Percentiles rank a stretch among this genome's conserved stretches.
These are phyloP conservation scores for Chaetomiaceae sp. DNA, from an alignment of 2,329 filamentous ascomycete species.

Conservation along the genomic window DNA sequence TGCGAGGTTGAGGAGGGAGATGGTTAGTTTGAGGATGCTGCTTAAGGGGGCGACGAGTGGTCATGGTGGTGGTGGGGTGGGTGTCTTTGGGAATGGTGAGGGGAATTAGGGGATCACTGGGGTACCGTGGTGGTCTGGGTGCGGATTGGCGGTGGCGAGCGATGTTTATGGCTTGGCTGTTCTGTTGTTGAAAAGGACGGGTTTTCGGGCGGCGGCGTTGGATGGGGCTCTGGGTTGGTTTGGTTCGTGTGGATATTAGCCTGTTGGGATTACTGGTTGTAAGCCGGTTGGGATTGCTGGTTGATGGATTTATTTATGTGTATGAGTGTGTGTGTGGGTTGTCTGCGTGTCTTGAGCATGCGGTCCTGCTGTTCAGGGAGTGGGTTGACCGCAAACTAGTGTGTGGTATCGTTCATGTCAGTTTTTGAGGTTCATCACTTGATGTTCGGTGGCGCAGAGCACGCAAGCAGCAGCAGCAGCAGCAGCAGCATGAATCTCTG, in stretches of 20 bases:
- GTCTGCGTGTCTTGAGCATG: not conserved
- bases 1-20: conserved; percentile 73
- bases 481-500: conserved; percentile 1
- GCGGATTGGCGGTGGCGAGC: not conserved
- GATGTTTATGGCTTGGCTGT: not conserved
- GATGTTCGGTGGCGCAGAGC: not conserved
- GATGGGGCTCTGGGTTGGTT: not conserved
- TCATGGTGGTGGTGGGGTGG: not conserved
- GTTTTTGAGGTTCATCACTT: not conserved
- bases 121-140: conserved; percentile 1
- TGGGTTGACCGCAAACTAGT: not conserved
- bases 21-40: conserved; percentile 61
- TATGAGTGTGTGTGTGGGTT: not conserved
- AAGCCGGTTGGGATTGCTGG: not conserved
- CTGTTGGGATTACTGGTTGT: conserved; percentile 2
- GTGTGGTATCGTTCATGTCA: conserved; percentile 1
- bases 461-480: too few species aligned
- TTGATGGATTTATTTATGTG: too few species aligned
- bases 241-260: not conserved
- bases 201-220: conserved; percentile 3
- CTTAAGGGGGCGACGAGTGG: conserved; percentile 39
- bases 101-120: conserved; percentile 8
- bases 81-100: conserved; percentile 2
- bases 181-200: not conserved
- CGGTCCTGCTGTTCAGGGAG: not conserved